Evolutionary conservation across 2,329 filamentous ascomycete species (phyloP).

Genomic region (Monosporascus cannonballus): DNA sequence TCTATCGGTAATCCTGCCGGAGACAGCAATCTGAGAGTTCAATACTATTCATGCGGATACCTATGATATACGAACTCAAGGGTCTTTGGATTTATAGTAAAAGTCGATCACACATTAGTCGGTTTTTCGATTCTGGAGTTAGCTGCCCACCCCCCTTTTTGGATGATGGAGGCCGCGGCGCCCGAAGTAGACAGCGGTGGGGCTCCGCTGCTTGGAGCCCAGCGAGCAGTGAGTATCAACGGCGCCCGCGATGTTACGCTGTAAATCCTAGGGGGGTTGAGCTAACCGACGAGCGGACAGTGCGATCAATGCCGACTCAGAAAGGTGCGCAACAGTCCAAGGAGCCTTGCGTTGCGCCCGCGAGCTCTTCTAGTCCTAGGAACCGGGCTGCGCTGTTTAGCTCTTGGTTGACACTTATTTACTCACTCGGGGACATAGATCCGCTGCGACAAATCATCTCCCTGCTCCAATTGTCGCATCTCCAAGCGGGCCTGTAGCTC

Average conservation of each 20-base stretch:
- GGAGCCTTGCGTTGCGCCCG: no score
- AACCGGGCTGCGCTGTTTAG: neutral
- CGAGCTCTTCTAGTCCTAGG: no score
- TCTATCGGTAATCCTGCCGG: no score
- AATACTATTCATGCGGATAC: no score
- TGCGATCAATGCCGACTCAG: constrained; percentile 24
- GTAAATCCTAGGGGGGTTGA: no score
- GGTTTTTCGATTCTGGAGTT: neutral
- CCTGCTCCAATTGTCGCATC: constrained; percentile 52
- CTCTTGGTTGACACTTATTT: neutral
- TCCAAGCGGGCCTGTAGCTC: constrained; percentile 49
- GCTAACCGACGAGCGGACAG: constrained; percentile 4
- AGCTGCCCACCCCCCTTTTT: neutral
- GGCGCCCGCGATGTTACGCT: neutral
- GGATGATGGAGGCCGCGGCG: neutral
- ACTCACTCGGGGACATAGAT: constrained; percentile 32
- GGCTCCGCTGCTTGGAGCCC: neutral
- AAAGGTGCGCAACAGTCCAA: constrained; percentile 14
- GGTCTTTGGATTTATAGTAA: no score
- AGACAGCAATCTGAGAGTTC: no score
- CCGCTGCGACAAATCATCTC: constrained; percentile 52
- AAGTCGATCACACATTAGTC: neutral
- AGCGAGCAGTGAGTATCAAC: neutral
- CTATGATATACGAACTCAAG: no score
- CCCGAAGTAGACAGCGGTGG: neutral